Percentiles rank a stretch among this genome's conserved stretches.
Evolutionary conservation across 345 rosid species (phyloP).

Genomic region (Populus pruinosa): DNA sequence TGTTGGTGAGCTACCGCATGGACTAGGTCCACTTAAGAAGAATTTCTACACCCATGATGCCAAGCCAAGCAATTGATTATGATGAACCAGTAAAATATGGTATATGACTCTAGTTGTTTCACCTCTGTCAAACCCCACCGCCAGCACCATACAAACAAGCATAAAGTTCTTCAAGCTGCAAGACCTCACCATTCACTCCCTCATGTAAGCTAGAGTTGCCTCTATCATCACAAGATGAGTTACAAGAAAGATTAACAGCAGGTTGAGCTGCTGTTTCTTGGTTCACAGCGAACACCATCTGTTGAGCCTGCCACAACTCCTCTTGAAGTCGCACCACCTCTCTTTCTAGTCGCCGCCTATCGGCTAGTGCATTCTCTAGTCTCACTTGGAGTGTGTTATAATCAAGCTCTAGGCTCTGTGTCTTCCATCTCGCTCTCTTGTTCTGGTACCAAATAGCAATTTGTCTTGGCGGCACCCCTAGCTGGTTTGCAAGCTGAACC

Average conservation of each 20-base stretch:
- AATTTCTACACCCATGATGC: not conserved
- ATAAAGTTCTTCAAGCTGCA: conserved; percentile 66
- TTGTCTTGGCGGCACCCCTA: conserved; percentile 71
- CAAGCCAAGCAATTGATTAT: not conserved
- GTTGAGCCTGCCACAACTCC: conserved; percentile 54
- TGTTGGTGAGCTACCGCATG: not conserved
- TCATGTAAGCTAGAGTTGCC: conserved; percentile 33
- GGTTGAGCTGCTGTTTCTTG: not conserved
- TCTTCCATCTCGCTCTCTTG: conserved; percentile 87
- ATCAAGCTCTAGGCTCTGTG: conserved; percentile 71
- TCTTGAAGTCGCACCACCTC: conserved; percentile 59
- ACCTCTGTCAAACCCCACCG: conserved; percentile 25
- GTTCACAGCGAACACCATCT: conserved; percentile 35
- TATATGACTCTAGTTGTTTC: not conserved
- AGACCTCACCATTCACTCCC: conserved; percentile 24
- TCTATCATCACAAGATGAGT: conserved; percentile 37
- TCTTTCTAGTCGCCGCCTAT: conserved; percentile 57
- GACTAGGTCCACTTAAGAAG: not conserved
- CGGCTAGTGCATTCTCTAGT: conserved; percentile 51
- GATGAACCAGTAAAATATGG: not conserved
- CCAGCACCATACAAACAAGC: conserved; percentile 49
- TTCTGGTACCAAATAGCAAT: conserved; percentile 95
- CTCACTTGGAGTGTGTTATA: conserved; percentile 45
- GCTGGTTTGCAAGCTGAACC: conserved; percentile 60
- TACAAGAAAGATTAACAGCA: conserved; percentile 18